A percentile compares a stretch with the other conserved stretches of the same genome.
Evolutionary conservation across 2,329 filamentous ascomycete genomes (phyloP).

Genomic region (Dothideomycetidae sp.): DNA sequence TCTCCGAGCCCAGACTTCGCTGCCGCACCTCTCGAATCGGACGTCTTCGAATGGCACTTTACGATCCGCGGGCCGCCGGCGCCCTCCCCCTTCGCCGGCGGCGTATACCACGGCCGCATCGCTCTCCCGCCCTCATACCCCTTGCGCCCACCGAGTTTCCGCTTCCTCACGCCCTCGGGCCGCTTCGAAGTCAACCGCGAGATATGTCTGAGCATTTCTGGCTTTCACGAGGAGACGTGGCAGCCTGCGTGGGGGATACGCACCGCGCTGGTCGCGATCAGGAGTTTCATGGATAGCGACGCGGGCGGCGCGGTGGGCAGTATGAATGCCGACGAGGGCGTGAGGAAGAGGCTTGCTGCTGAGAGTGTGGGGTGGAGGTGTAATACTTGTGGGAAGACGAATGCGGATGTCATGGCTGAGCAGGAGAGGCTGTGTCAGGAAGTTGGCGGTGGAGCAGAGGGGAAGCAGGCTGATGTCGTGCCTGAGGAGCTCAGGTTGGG

Average conservation of each 20-base stretch:
- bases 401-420: slow-evolving; percentile 60
- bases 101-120: slow-evolving; percentile 93
- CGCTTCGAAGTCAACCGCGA: slow-evolving; percentile 94
- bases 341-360: slow-evolving; percentile 53
- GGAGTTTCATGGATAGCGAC: slow-evolving; percentile 88
- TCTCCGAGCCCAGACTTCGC: slow-evolving; percentile 74
- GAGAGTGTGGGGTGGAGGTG: slow-evolving; percentile 57
- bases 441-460: slow-evolving; percentile 12
- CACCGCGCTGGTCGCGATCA: slow-evolving; percentile 65
- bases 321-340: slow-evolving; percentile 56
- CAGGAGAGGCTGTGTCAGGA: slow-evolving; percentile 42
- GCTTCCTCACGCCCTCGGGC: slow-evolving; percentile 81
- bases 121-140: slow-evolving; percentile 81
- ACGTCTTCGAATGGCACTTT: slow-evolving; percentile 98
- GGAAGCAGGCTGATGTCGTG: slow-evolving; percentile 19
- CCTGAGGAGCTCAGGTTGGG: slow-evolving; percentile 48
- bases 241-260: slow-evolving; percentile 95
- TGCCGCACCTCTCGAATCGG: slow-evolving; percentile 69
- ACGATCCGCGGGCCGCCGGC: slow-evolving; percentile 80
- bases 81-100: slow-evolving; percentile 59
- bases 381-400: slow-evolving; percentile 52
- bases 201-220: slow-evolving; percentile 86
- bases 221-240: slow-evolving; percentile 97
- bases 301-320: slow-evolving; percentile 81
- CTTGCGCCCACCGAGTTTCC: slow-evolving; percentile 83